These are phyloP conservation scores for Lithospermum erythrorhizon DNA, from an alignment of 257 asterid species.

Conservation along the genomic window DNA sequence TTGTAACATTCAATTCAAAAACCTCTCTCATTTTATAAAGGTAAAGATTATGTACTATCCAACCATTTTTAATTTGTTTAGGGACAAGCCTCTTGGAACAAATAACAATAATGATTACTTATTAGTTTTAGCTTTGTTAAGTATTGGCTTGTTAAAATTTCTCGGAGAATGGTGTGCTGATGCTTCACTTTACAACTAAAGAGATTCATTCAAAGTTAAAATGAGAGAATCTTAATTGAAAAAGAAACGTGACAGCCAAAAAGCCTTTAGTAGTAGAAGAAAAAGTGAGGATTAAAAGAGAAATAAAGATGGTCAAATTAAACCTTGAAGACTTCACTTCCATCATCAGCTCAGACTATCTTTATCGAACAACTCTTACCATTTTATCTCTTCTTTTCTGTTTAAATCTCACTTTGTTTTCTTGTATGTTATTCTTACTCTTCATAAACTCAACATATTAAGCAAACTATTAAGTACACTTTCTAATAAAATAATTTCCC, in stretches of 20 bases:
- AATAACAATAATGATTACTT: too few species aligned
- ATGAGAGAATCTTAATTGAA: slow-evolving; percentile 16
- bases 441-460: not conserved
- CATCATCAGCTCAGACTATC: slow-evolving; percentile 64
- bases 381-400: slow-evolving; percentile 29
- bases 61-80: too few species aligned
- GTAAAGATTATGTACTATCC: too few species aligned
- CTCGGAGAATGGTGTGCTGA: slow-evolving; percentile 34
- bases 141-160: slow-evolving; percentile 7
- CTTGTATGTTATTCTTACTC: slow-evolving; percentile 8
- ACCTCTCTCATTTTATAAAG: too few species aligned
- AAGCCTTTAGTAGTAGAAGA: slow-evolving; percentile 43
- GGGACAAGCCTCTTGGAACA: too few species aligned
- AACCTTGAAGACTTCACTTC: slow-evolving; percentile 80
- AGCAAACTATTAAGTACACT: not conserved
- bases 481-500: not conserved
- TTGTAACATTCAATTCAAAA: too few species aligned
- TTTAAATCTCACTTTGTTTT: slow-evolving; percentile 10
- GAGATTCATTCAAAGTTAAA: slow-evolving; percentile 21
- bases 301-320: slow-evolving; percentile 91
- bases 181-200: slow-evolving; percentile 29
- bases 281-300: slow-evolving; percentile 40
- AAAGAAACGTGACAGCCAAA: slow-evolving; percentile 69
- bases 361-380: slow-evolving; percentile 69
- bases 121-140: too few species aligned